Percentiles rank a stretch among this genome's conserved stretches.
Conservation (phyloP, 75 land plant species). For the Selaginella moellendorffii region DNA sequence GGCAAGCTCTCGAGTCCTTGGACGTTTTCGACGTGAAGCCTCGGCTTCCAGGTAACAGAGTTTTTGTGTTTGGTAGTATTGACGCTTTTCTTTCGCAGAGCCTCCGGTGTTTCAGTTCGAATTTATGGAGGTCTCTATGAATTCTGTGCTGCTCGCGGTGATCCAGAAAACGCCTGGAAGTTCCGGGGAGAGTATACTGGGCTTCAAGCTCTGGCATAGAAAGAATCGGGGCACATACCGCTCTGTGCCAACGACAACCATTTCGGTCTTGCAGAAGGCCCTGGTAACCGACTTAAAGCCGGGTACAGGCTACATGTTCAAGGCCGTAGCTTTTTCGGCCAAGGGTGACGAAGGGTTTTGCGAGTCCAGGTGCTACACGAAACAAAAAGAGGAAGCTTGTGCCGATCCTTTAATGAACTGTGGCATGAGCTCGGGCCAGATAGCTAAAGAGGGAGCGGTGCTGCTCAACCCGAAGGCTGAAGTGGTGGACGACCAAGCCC, state of each 20-base stretch:
- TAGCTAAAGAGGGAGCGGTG: too few species aligned
- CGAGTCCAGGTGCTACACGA: not conserved
- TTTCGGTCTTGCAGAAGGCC: not conserved
- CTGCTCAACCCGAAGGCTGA: too few species aligned
- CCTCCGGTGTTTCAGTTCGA: too few species aligned
- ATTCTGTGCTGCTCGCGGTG: not conserved
- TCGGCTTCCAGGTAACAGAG: not conserved
- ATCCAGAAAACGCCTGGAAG: not conserved
- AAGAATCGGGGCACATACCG: not conserved
- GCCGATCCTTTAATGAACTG: too few species aligned
- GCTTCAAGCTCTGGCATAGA: not conserved
- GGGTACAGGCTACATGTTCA: not conserved
- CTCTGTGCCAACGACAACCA: not conserved
- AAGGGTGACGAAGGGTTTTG: not conserved
- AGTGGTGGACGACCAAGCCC: too few species aligned
- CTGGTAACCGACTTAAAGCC: not conserved
- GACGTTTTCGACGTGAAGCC: not conserved
- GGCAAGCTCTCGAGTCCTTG: not conserved
- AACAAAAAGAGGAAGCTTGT: too few species aligned
- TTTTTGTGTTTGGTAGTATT: too few species aligned
- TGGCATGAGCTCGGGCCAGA: too few species aligned
- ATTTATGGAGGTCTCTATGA: too few species aligned
- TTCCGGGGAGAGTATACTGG: not conserved
- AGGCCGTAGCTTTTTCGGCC: conserved; percentile 1
- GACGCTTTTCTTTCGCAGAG: too few species aligned